phyloP scores from a whole-genome alignment of 495 filamentous ascomycete species.

The Extremus antarcticus region DNA sequence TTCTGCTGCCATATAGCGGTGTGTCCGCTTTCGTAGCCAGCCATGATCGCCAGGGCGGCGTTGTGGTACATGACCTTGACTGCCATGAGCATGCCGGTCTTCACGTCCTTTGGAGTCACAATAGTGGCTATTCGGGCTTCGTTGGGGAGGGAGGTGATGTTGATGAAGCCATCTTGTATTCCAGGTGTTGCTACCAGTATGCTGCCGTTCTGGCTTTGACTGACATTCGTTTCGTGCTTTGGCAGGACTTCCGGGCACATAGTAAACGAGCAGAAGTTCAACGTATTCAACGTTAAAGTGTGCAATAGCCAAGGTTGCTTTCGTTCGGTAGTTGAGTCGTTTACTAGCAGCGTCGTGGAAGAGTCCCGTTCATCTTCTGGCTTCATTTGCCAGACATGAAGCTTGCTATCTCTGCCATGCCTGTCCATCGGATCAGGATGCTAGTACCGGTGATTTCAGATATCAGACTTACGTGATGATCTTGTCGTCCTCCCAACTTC shows the following conservation, averaged over 20 bases:
- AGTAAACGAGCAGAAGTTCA: constrained; percentile 92
- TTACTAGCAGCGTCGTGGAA: constrained; percentile 61
- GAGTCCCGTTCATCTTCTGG: constrained; percentile 51
- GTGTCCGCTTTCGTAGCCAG: constrained; percentile 83
- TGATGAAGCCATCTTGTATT: constrained; percentile 43
- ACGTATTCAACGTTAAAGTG: constrained; percentile 73
- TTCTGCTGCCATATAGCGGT: constrained; percentile 45
- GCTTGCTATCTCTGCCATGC: constrained; percentile 81
- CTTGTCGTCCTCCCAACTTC: constrained; percentile 44
- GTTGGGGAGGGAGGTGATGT: constrained; percentile 75
- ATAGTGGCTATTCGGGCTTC: constrained; percentile 59
- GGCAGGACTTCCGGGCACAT: constrained; percentile 35
- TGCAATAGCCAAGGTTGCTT: constrained; percentile 74
- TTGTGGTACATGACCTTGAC: constrained; percentile 46
- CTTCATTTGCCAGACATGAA: constrained; percentile 71
- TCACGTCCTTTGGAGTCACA: constrained; percentile 39
- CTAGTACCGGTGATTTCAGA: background rate
- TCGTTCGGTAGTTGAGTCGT: constrained; percentile 34
- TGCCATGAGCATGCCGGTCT: constrained; percentile 88
- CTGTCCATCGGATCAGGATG: constrained; percentile 32
- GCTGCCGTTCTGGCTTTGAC: background rate
- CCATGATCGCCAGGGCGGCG: constrained; percentile 39
- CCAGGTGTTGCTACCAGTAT: constrained; percentile 27
- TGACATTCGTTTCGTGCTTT: background rate
- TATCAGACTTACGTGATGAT: constrained; percentile 62